Base-by-base conservation (phyloP, 163 green algal species). In the Trebouxia gelatinosa region DNA sequence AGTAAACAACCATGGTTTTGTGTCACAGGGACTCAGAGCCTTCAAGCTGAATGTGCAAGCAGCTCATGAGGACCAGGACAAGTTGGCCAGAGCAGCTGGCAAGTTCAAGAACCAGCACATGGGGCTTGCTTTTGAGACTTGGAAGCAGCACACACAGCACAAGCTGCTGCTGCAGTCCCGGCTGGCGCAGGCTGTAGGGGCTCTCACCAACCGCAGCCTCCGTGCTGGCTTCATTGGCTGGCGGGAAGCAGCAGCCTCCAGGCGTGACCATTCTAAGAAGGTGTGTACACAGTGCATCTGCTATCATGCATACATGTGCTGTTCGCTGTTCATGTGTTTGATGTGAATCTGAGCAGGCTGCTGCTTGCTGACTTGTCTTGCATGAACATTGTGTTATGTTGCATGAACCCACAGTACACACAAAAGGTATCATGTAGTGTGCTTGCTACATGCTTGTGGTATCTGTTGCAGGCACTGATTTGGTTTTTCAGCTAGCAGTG, bases 151-250 rank as follows among this genome's bases (percentile, higher is more conserved):
- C 1, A 38, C 66, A 46, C 48, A 66, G 17, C 50, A 51, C 32
- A 37, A 34, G 34, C n/a, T 19, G 50, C 3, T 37, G 38, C 32
- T 71, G 26, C 31, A 72, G 54, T 39, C 72, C 43, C 29, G 31
- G 2, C 7, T 67, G 76, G 62, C 78, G 74, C 62, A 72, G 81
- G 54, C 70, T 83, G 66, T 54, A 72, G 51, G 46, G 2, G 46
- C 32, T 21, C 34, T 54, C 66, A 67, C 31, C 31, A 75, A 34
- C 54, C 54, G 19, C 54, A 31, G 32, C 50, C 79, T 64, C 39
- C 51, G 26, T 32, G 72, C 57, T 61, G 78, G 34, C 57, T 74
- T 81, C 46, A 65, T 50, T 37, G 40, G 43, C 23, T 81, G 77
- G 77, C 51, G 26, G 64, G 77, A 81, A 77, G 48, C 50, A 68